Percentiles rank a stretch among this genome's conserved stretches.
Evolutionary conservation across 2,329 filamentous ascomycete genomes (phyloP).

Genomic region (Xylariaceae sp.): DNA sequence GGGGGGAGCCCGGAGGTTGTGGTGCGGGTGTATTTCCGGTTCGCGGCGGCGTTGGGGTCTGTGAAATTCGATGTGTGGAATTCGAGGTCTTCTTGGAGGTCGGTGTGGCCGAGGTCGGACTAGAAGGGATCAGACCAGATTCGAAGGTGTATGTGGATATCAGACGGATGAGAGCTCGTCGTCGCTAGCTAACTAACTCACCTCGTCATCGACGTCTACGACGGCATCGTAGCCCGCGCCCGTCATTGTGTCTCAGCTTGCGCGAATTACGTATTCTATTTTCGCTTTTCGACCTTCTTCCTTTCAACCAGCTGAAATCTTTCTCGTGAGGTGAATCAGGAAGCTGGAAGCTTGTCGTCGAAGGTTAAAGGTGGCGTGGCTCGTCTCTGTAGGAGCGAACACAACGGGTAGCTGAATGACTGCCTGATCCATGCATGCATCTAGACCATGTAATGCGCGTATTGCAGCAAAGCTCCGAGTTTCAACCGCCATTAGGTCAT

Average conservation of each 20-base stretch:
- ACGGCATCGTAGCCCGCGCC: slow-evolving; percentile 94
- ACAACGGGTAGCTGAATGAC: neutral
- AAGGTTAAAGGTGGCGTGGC: neutral
- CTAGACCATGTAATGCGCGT: too few relatives aligned
- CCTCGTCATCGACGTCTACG: slow-evolving; percentile 95
- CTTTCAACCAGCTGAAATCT: too few relatives aligned
- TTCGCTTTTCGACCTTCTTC: too few relatives aligned
- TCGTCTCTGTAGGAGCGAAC: neutral
- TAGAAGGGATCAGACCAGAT: slow-evolving; percentile 35
- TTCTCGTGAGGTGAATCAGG: slow-evolving; percentile 3
- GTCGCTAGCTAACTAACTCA: slow-evolving; percentile 36
- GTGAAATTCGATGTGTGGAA: slow-evolving; percentile 92
- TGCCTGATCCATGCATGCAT: neutral
- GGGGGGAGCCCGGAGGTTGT: slow-evolving; percentile 50
- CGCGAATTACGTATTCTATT: neutral
- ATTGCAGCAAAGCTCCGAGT: too few relatives aligned
- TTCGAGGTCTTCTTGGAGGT: slow-evolving; percentile 97
- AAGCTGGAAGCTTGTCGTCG: neutral
- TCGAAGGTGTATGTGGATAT: neutral
- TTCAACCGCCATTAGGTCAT: too few relatives aligned
- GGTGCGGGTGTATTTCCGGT: slow-evolving; percentile 45
- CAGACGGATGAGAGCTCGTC: neutral
- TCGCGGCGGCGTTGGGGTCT: slow-evolving; percentile 44
- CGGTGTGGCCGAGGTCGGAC: slow-evolving; percentile 96
- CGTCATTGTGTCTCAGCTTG: slow-evolving; percentile 52